Base-by-base conservation (phyloP, 1,284 basidiomycete genomes). In the Cryptococcus hybrid region DNA sequence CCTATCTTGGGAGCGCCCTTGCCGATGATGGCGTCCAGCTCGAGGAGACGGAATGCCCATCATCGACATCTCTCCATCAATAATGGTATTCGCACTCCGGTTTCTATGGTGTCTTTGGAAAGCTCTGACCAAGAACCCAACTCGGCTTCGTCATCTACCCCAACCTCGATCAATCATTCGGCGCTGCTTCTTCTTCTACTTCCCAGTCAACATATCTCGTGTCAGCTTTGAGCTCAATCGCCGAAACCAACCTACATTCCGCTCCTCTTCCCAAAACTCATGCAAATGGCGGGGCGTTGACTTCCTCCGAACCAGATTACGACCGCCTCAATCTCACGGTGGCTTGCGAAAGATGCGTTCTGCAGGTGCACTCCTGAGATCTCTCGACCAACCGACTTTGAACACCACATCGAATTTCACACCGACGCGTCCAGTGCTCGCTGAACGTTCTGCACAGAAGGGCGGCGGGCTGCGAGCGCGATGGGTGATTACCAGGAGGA, bases 321-420 rank as follows among this genome's bases (percentile, higher is more conserved):
- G n/a, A n/a, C n/a, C 54, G 13, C 48, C 47, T n/a, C 52, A 56
- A 12, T 46, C 57, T 13, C 56, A 57, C 42, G 48, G 59, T 4
- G 30, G 30, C 2, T 40, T 73, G 12, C 60, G 68, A 7, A 71
- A 68, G 72, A 92, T 92, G 90, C 89, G 90, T 75, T 90, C 88
- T 69, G 89, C 90, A 9, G 89, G 89, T 35, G 88, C 90, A 67
- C 78, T 92, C 40, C 83, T 75, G 35, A 52, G 39, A 18, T 54
- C 50, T 43, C 58, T 54, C n/a, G 46, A 50, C 7, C 51, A 50
- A 39, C 13, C 38, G 34, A 37, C 54, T 38, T 36, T 38, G 52
- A 46, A n/a, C 6, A 55, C 38, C 30, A 2, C 40, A 36, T 36
- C 52, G 11, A 37, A 34, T 48, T 30, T n/a, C 15, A 11, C 3